Conservation (phyloP, 768 basidiomycete species). For the Lactifluus echinatus region DNA sequence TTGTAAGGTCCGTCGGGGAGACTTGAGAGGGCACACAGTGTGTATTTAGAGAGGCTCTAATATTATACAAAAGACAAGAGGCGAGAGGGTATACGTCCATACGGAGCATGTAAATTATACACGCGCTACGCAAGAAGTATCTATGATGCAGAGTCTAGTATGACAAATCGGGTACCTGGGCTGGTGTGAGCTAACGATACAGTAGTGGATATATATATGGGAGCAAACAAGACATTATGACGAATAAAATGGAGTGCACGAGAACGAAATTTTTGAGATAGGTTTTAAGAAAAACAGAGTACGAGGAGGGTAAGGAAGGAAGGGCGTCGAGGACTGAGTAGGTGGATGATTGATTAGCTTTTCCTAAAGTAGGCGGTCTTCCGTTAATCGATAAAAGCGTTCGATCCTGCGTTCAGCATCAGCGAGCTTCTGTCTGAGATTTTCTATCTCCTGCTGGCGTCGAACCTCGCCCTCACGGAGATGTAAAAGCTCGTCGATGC, state of each 20-base stretch:
- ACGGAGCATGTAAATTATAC: background rate
- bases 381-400: slow-evolving; percentile 11
- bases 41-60: background rate
- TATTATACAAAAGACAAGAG: background rate
- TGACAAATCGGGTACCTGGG: background rate
- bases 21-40: background rate
- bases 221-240: background rate
- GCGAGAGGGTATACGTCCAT: background rate
- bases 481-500: slow-evolving; percentile 11
- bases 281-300: background rate
- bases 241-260: background rate
- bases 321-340: background rate
- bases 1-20: too few species aligned
- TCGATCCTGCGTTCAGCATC: slow-evolving; percentile 16
- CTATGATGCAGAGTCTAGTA: slow-evolving; percentile 4
- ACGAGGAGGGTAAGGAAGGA: background rate
- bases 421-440: slow-evolving; percentile 10
- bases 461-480: slow-evolving; percentile 6
- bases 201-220: slow-evolving; percentile 1
- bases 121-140: background rate
- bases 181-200: slow-evolving; percentile 14
- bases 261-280: background rate
- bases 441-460: slow-evolving; percentile 7
- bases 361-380: slow-evolving; percentile 11
- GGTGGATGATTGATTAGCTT: background rate